These are phyloP conservation scores for Suillus variegatus DNA, from an alignment of 768 basidiomycete species.

Conservation along the genomic window DNA sequence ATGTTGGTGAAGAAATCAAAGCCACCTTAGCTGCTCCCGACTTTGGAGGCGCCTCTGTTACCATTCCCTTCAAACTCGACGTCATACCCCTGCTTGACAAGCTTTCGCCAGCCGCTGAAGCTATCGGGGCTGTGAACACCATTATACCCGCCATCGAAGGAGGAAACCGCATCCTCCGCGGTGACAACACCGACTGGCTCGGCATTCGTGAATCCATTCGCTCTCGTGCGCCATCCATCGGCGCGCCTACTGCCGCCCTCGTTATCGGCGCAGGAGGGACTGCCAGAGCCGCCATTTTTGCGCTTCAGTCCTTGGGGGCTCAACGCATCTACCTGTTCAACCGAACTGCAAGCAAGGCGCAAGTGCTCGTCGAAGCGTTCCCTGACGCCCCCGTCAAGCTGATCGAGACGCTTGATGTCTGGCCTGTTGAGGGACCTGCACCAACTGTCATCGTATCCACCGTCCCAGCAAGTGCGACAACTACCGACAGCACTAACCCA, in stretches of 20 bases:
- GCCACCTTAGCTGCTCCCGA: constrained; percentile 59
- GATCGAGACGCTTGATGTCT: constrained; percentile 56
- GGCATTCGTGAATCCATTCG: constrained; percentile 70
- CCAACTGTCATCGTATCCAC: constrained; percentile 87
- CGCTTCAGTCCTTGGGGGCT: constrained; percentile 69
- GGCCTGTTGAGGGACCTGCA: constrained; percentile 44
- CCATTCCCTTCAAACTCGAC: constrained; percentile 93
- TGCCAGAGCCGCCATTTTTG: constrained; percentile 91
- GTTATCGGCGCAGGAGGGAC: constrained; percentile 97
- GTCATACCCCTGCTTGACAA: constrained; percentile 82
- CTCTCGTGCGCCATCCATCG: constrained; percentile 39
- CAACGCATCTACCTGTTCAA: constrained; percentile 84
- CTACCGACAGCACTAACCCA: constrained; percentile 34
- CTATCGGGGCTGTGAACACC: constrained; percentile 96
- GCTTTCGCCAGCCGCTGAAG: constrained; percentile 76
- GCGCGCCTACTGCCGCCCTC: constrained; percentile 52
- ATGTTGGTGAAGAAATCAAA: constrained; percentile 66
- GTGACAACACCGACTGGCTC: constrained; percentile 97
- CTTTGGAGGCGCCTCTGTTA: constrained; percentile 96
- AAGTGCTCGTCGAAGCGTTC: constrained; percentile 67
- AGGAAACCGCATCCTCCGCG: constrained; percentile 57
- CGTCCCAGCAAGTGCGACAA: constrained; percentile 72
- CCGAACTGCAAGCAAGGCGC: constrained; percentile 75
- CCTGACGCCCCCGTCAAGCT: constrained; percentile 61
- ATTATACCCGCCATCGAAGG: constrained; percentile 56